Evolutionary conservation across 768 basidiomycete genomes (phyloP).

Genomic region (Pleurotus pulmonarius): DNA sequence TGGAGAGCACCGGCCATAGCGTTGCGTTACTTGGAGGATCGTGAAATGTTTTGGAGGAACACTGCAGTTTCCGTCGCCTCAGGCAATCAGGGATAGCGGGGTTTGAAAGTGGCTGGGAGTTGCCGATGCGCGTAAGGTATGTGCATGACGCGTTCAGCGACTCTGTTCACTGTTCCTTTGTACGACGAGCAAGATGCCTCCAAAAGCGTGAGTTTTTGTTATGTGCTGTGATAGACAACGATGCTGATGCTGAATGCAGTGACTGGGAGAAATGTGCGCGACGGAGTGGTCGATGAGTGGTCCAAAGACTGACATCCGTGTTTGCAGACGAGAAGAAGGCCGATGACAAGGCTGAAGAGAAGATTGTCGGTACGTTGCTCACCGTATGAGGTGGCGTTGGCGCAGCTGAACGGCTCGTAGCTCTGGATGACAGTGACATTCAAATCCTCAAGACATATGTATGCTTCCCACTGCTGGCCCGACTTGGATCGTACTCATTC

Average conservation of each 20-base stretch:
- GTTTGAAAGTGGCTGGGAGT: constrained; percentile 8
- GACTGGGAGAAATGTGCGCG: constrained; percentile 97
- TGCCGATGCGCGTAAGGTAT: constrained; percentile 17
- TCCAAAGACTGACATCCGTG: background rate
- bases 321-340: constrained; percentile 74
- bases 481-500: background rate
- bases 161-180: constrained; percentile 16
- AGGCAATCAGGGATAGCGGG: background rate
- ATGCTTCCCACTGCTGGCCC: constrained; percentile 19
- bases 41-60: constrained; percentile 9
- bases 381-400: too few relatives aligned
- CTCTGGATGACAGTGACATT: constrained; percentile 96
- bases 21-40: constrained; percentile 9
- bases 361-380: constrained; percentile 72
- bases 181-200: constrained; percentile 63
- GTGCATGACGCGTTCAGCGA: constrained; percentile 32
- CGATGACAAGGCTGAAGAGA: constrained; percentile 89
- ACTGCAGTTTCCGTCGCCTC: background rate
- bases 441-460: constrained; percentile 99
- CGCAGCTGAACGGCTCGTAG: constrained; percentile 34
- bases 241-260: constrained; percentile 35
- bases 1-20: constrained; percentile 89
- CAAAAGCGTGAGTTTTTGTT: constrained; percentile 79
- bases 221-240: constrained; percentile 8
- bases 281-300: constrained; percentile 1